Evolutionary conservation across 129 eudicot genomes (phyloP).

Genomic region (Lactuca sativa): DNA sequence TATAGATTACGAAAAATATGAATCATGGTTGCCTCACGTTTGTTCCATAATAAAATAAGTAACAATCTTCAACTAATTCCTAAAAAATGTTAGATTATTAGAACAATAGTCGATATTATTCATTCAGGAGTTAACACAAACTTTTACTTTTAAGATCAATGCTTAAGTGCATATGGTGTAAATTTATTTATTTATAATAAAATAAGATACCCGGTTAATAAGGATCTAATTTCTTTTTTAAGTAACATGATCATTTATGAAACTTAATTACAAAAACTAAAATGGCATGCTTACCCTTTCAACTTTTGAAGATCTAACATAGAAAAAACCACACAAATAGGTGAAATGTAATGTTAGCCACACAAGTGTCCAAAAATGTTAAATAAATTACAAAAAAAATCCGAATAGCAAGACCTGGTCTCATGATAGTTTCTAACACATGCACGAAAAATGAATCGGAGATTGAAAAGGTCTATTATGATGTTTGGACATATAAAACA

Average conservation of each 20-base stretch:
- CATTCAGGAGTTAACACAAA: no score
- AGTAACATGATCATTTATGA: no score
- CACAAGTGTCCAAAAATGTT: neutral
- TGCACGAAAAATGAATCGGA: neutral
- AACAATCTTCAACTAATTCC: no score
- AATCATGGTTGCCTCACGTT: neutral
- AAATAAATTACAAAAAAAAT: neutral
- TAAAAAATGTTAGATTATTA: no score
- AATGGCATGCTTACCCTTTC: neutral
- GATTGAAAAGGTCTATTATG: constrained; percentile 19
- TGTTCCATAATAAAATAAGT: no score
- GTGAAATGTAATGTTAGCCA: neutral
- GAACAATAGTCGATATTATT: no score
- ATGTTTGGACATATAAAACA: constrained; percentile 15
- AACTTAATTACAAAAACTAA: neutral
- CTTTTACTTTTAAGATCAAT: no score
- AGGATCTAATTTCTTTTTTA: no score
- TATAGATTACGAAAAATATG: neutral
- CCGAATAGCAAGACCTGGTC: constrained; percentile 6
- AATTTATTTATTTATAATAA: no score
- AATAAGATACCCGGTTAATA: no score
- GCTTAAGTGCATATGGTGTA: no score
- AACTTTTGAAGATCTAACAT: neutral
- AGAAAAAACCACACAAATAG: neutral
- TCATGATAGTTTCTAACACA: neutral